Conservation (phyloP, 176 grass and related monocot genomes). For the Oryza meyeriana region DNA sequence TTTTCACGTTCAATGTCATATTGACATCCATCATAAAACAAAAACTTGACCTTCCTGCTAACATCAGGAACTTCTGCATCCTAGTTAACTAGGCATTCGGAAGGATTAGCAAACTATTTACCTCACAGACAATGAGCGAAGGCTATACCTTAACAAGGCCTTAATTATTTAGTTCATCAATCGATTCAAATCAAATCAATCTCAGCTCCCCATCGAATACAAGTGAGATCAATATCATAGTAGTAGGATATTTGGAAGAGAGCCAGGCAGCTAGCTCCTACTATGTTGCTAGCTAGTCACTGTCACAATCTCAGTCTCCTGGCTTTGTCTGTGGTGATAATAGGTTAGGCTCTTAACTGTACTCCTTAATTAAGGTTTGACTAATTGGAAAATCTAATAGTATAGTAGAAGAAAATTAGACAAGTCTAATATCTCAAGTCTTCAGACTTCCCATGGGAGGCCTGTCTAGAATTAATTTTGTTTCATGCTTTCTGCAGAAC, state of each 20-base stretch:
- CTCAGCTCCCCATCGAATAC: neutral
- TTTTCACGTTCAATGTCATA: neutral
- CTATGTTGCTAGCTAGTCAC: neutral
- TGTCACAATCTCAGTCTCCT: neutral
- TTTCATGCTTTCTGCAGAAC: neutral
- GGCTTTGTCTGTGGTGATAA: neutral
- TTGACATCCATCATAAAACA: neutral
- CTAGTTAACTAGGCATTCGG: neutral
- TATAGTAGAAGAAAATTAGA: neutral
- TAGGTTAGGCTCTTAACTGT: neutral
- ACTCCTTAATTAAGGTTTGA: neutral
- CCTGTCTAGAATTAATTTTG: neutral
- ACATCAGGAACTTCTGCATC: neutral
- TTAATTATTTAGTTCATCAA: neutral
- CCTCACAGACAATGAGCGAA: neutral
- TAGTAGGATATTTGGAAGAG: neutral
- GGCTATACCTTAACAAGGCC: neutral
- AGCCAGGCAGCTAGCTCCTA: neutral
- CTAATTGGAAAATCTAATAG: neutral
- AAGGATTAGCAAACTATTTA: neutral
- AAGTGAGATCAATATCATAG: neutral
- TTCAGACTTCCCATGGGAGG: neutral
- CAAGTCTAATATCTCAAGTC: neutral
- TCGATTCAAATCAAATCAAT: neutral
- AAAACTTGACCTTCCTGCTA: neutral